Percentiles rank a stretch among this genome's conserved stretches.
Evolutionary conservation across 305 asterid species (phyloP).

Genomic region (Fraxinus sp.): DNA sequence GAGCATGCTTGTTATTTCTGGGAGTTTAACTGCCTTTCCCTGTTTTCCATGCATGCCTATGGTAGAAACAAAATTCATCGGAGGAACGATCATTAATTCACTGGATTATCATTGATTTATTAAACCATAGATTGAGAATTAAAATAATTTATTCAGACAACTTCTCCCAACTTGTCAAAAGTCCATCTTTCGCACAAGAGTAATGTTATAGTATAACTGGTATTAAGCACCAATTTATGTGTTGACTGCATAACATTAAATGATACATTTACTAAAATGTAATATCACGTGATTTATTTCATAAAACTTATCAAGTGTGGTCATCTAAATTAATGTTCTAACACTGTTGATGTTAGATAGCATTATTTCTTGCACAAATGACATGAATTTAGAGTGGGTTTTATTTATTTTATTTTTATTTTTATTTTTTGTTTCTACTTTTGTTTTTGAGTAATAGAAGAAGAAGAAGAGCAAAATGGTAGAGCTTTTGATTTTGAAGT

Average conservation of each 20-base stretch:
- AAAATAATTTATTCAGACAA: background rate
- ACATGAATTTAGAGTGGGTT: background rate
- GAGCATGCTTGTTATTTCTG: constrained; percentile 10
- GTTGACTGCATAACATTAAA: too few species aligned
- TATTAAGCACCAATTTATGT: too few species aligned
- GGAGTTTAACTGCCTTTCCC: constrained; percentile 8
- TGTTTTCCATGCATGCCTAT: constrained; percentile 23
- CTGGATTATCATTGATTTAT: background rate
- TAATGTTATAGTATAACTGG: too few species aligned
- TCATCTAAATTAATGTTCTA: background rate
- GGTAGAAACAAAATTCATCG: background rate
- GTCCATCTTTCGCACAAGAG: background rate
- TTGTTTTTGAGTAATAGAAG: too few species aligned
- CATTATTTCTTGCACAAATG: background rate
- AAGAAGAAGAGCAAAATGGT: too few species aligned
- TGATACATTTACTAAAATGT: background rate
- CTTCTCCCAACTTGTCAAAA: background rate
- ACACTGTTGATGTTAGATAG: too few species aligned
- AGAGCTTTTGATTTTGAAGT: too few species aligned
- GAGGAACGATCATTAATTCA: background rate
- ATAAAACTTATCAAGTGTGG: background rate
- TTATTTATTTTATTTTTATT: too few species aligned
- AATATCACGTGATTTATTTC: background rate
- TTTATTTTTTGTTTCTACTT: too few species aligned
- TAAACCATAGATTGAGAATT: background rate